phyloP scores from a whole-genome alignment of 1,139 yeast species.

The Lizanozyma gosingica region DNA sequence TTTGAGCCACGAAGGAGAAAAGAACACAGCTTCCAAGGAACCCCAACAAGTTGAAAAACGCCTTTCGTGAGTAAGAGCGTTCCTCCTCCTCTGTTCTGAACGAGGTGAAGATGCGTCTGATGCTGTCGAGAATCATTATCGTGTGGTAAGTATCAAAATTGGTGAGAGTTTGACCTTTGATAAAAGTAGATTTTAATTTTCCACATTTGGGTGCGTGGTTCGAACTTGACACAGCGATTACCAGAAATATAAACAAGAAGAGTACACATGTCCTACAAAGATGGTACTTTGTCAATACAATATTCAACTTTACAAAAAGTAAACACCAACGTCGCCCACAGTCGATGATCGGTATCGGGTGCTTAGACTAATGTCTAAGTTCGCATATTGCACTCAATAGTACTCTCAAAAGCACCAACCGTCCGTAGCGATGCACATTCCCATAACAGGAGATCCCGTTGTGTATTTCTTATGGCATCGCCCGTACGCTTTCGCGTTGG shows the following conservation, averaged over 20 bases:
- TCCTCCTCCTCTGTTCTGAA: slow-evolving; percentile 85
- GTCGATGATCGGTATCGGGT: background rate
- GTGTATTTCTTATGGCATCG: background rate
- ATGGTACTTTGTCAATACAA: too few species aligned
- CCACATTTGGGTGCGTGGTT: too few species aligned
- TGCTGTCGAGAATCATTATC: slow-evolving; percentile 51
- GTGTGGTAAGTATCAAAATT: too few species aligned
- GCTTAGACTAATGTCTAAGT: background rate
- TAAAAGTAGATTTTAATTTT: too few species aligned
- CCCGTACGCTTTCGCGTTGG: background rate
- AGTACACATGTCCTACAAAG: too few species aligned
- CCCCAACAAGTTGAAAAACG: slow-evolving; percentile 76
- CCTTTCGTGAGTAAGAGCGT: slow-evolving; percentile 63
- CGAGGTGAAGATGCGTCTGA: slow-evolving; percentile 70
- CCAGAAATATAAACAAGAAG: too few species aligned
- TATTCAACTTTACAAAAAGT: background rate
- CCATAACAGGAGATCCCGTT: background rate
- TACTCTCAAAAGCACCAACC: background rate
- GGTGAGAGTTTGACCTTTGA: too few species aligned
- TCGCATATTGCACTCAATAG: background rate
- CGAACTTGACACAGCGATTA: too few species aligned
- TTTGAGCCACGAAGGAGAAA: slow-evolving; percentile 75
- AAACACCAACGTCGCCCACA: background rate
- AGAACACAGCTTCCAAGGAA: slow-evolving; percentile 74
- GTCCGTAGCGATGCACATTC: background rate